Evolutionary conservation across 257 asterid genomes (phyloP), one percentile per base, ranked within the genome.

Genomic region (Pogostemon cablin): DNA sequence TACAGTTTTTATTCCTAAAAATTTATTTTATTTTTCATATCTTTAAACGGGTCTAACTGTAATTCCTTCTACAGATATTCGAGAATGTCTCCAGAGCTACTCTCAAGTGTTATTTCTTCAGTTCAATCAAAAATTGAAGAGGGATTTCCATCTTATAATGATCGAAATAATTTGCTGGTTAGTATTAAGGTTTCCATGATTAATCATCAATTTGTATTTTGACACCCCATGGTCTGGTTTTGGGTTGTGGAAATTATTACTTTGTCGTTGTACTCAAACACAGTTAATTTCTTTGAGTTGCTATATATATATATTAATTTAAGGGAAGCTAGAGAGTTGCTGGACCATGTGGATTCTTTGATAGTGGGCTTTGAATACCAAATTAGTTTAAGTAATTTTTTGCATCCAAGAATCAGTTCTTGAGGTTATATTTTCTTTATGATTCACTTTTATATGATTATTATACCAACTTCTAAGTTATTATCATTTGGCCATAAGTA

Each of bases 41-140:
- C 55, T 60, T 60, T 38, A 71, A 58, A 66, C 48, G 52, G 65
- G 76, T 72, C 41, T 73, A 57, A 62, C 52, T 73, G 70, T 53
- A 38, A 60, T 56, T 73, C 47, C 47, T 76, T 77, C 34, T 68
- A 44, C 82, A 93, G 98, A 75, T 93, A 93, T 80, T 80, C 91
- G 61, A 85, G 98, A 83, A 93, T 93, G 98, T 87, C 97, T 10
- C 64, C 62, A 2, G 96, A 90, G 75, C 86, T 93, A 78, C 86
- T 93, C 82, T 73, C 89, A 42, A 72, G 73, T 57, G 87, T 88
- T 69, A 80, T 93, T 75, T 79, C 89, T 72, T 82, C 96, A 48
- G 71, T 88, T 80, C 90, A 72, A 73, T 86, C 81, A 72, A 87
- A 81, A 80, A 80, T 90, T 71, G 89, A 84, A 37, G 92, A 79